Conservation (phyloP, 2,329 filamentous ascomycete genomes). For the Elsinoe necatrix region DNA sequence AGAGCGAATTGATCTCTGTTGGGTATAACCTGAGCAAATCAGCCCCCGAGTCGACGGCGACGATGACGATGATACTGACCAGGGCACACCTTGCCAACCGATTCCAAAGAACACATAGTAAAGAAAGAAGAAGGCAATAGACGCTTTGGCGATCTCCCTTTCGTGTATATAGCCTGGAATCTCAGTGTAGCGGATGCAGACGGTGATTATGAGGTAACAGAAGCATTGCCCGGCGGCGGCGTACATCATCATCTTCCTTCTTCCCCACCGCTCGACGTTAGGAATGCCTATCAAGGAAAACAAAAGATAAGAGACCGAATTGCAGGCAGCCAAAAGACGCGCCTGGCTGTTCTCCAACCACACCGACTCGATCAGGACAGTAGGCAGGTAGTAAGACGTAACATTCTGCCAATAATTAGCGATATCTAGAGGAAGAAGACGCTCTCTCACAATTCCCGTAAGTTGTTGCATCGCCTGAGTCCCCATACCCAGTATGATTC, state of each 20-base stretch:
- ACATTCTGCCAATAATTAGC: constrained; percentile 25
- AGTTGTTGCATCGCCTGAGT: constrained; percentile 47
- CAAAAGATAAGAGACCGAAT: constrained; percentile 42
- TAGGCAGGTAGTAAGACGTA: constrained; percentile 46
- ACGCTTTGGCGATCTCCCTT: constrained; percentile 31
- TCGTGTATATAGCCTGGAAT: constrained; percentile 23
- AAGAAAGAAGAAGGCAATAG: constrained; percentile 45
- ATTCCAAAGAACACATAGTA: constrained; percentile 49
- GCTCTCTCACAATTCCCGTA: constrained; percentile 19
- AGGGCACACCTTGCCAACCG: constrained; percentile 37
- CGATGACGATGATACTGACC: constrained; percentile 15
- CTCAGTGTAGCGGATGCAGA: constrained; percentile 40
- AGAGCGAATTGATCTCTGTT: constrained; percentile 43
- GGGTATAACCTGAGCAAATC: constrained; percentile 31
- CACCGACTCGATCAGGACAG: constrained; percentile 51
- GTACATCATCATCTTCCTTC: constrained; percentile 53
- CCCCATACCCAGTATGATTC: constrained; percentile 46
- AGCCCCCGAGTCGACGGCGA: no score
- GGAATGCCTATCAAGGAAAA: constrained; percentile 41
- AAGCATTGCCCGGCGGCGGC: constrained; percentile 45
- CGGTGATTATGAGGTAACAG: constrained; percentile 45
- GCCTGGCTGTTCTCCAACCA: constrained; percentile 45
- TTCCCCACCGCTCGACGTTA: constrained; percentile 45
- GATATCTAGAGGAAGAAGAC: background rate
- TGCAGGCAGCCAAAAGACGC: constrained; percentile 49